Percentiles rank a stretch among this genome's conserved stretches.
Conservation (phyloP, 495 filamentous ascomycete species). For the Xanthoparmelia taractica region DNA sequence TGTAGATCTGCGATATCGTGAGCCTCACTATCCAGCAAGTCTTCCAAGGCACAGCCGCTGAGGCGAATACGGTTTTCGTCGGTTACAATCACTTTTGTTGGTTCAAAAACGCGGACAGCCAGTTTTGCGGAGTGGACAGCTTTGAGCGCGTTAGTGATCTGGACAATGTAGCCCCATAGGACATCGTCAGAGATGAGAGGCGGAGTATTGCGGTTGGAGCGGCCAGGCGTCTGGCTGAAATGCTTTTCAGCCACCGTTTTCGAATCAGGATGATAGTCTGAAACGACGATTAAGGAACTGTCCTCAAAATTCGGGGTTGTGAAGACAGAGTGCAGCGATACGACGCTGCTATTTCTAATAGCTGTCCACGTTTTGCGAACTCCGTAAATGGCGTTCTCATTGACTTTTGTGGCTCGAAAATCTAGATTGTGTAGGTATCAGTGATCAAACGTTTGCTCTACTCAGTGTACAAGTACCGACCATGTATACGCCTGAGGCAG, state of each 20-base stretch:
- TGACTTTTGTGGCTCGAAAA: conserved; percentile 60
- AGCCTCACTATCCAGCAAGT: conserved; percentile 74
- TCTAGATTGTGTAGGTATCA: conserved; percentile 36
- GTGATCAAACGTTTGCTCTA: conserved; percentile 24
- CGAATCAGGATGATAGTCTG: conserved; percentile 83
- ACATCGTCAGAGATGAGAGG: conserved; percentile 62
- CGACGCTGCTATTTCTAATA: conserved; percentile 71
- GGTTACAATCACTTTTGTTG: conserved; percentile 77
- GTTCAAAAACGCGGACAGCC: conserved; percentile 74
- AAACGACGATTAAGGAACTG: conserved; percentile 88
- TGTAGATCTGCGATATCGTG: conserved; percentile 67
- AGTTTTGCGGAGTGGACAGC: conserved; percentile 73
- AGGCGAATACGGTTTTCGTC: conserved; percentile 70
- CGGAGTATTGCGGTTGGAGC: conserved; percentile 37
- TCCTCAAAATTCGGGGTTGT: conserved; percentile 89
- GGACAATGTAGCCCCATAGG: conserved; percentile 87
- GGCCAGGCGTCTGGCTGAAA: conserved; percentile 34
- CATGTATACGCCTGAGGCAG: conserved; percentile 78
- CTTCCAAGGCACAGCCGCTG: conserved; percentile 76
- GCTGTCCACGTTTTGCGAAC: conserved; percentile 90
- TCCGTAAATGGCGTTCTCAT: conserved; percentile 75
- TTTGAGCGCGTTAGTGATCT: conserved; percentile 83
- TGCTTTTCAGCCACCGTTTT: conserved; percentile 86
- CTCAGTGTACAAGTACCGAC: conserved; percentile 29
- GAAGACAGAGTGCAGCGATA: conserved; percentile 84